Base-by-base conservation (phyloP, 2,329 filamentous ascomycete species). In the Calonectria naviculata region DNA sequence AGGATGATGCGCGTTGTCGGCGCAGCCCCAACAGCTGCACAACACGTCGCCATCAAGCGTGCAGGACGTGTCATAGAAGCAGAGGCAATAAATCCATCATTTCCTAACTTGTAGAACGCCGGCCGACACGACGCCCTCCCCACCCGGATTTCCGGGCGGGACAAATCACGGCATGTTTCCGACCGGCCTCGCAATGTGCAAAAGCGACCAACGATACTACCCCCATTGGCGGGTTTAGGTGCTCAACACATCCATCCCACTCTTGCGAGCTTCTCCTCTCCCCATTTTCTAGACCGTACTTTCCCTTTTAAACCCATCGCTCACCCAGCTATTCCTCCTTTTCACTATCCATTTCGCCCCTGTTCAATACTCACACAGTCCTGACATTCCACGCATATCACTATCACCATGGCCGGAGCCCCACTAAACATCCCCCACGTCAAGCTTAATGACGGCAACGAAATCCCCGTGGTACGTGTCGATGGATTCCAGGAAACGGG, bases 381-480 rank as follows among this genome's bases (percentile, higher is more conserved):
- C 38, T 47, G 19, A 44, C 31, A 56, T 56, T 21, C 24, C 28
- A 28, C n/a, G 38, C 36, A 21, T 46, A n/a, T 54, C 31, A n/a
- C n/a, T 66, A 68, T 70, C 10, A 76, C 68, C 61, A 73, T 68
- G 52, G 42, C 70, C 60, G 65, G 56, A 29, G 72, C 56, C 29
- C 68, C 75, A 28, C 66, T 71, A n/a, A 46, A 82, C 63, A 81
- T 92, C 44, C 91, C 91, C 1, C 85, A 82, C 66, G 81, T 95
- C 66, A 93, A 92, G 84, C 86, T 95, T 68, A 94, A 93, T 75
- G 92, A 95, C 84, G 93, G 93, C 72, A 89, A 90, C 71, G 88
- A 90, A 69, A 93, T 95, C 65, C 93, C 93, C 13, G 88, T 93
- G 86, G 91, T 92, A 83, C 72, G 85, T 46, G 6, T 2, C 56